These are phyloP conservation scores for Vaccinium darrowii DNA, from an alignment of 148 eudicot species.

Conservation along the genomic window DNA sequence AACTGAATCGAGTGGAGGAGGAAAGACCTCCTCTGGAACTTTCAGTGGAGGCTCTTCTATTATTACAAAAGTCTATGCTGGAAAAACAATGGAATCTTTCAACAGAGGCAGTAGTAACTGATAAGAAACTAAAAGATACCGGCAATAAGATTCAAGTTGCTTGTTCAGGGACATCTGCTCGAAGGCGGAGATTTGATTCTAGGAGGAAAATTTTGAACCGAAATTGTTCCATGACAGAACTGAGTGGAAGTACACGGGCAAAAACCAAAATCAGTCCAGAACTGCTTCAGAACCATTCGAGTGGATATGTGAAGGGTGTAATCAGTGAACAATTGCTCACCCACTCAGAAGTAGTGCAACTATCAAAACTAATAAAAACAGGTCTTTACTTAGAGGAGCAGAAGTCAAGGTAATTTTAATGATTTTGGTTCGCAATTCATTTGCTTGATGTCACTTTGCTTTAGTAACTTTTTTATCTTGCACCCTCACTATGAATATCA, in stretches of 20 bases:
- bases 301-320: slow-evolving; percentile 81
- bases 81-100: slow-evolving; percentile 89
- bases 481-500: background rate
- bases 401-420: slow-evolving; percentile 55
- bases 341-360: slow-evolving; percentile 72
- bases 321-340: slow-evolving; percentile 56
- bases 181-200: slow-evolving; percentile 61
- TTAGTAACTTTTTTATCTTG: background rate
- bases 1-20: slow-evolving; percentile 33
- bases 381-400: slow-evolving; percentile 75
- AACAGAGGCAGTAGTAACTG: slow-evolving; percentile 30
- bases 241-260: slow-evolving; percentile 31
- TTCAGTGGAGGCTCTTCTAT: slow-evolving; percentile 68
- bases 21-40: slow-evolving; percentile 41
- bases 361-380: slow-evolving; percentile 63
- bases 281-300: slow-evolving; percentile 57
- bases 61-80: slow-evolving; percentile 77
- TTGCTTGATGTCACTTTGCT: background rate
- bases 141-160: slow-evolving; percentile 40
- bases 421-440: background rate
- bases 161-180: slow-evolving; percentile 70
- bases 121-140: slow-evolving; percentile 24
- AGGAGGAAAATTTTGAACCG: slow-evolving; percentile 34
- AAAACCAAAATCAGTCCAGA: slow-evolving; percentile 52
- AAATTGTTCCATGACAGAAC: slow-evolving; percentile 25